These are phyloP conservation scores for Colletotrichum nymphaeae DNA, from an alignment of 2,329 filamentous ascomycete species.

Conservation along the genomic window DNA sequence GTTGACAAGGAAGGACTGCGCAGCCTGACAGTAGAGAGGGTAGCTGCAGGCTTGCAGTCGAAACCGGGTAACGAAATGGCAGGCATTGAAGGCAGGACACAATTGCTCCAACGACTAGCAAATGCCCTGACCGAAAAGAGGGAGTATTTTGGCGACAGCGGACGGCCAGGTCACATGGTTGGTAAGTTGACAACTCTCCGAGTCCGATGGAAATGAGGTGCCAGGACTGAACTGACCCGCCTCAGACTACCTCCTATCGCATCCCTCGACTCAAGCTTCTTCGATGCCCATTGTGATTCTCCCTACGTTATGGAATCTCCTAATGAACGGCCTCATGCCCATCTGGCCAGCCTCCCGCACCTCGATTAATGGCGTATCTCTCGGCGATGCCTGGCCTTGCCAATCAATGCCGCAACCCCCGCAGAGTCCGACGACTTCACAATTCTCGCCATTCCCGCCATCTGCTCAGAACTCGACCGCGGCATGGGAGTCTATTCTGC, in stretches of 20 bases:
- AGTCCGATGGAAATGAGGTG: neutral
- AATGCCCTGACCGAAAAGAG: constrained; percentile 80
- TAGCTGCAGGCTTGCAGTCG: constrained; percentile 88
- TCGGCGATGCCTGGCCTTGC: constrained; percentile 96
- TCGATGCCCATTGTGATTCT: constrained; percentile 89
- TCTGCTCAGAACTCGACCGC: constrained; percentile 60
- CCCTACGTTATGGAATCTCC: constrained; percentile 88
- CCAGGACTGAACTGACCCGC: constrained; percentile 37
- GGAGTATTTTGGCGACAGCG: constrained; percentile 86
- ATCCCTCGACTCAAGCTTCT: constrained; percentile 88
- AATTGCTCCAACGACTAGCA: constrained; percentile 80
- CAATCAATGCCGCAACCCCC: constrained; percentile 75
- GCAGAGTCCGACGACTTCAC: constrained; percentile 59
- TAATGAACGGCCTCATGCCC: constrained; percentile 86
- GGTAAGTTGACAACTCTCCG: constrained; percentile 63
- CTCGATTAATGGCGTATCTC: constrained; percentile 83
- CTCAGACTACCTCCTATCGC: constrained; percentile 91
- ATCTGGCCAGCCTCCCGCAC: constrained; percentile 94
- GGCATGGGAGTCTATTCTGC: constrained; percentile 75
- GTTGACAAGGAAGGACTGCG: constrained; percentile 87
- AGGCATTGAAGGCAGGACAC: constrained; percentile 86
- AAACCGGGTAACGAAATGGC: constrained; percentile 83
- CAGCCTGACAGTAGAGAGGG: constrained; percentile 76
- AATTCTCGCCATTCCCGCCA: constrained; percentile 60
- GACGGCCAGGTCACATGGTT: constrained; percentile 92